Percentiles rank a stretch among this genome's conserved stretches.
phyloP scores from a whole-genome alignment of 805 yeast species.

The Spathaspora arborariae region DNA sequence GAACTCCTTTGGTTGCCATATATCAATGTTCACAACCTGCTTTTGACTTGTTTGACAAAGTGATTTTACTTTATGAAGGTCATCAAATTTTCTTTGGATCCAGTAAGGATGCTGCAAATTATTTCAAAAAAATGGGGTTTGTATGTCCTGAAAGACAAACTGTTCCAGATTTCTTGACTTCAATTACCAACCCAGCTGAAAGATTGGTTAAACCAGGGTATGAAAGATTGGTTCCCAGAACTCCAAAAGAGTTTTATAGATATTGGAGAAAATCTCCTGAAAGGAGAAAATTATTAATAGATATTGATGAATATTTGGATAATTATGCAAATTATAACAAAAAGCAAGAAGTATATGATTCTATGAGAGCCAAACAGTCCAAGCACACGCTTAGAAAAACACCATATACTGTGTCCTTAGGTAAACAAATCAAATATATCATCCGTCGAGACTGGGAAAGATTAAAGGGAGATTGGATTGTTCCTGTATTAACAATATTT shows the following conservation, averaged over 20 bases:
- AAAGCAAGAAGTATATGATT: constrained; percentile 20
- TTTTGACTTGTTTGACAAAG: constrained; percentile 44
- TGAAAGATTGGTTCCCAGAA: constrained; percentile 25
- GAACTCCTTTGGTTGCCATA: constrained; percentile 61
- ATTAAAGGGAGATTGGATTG: constrained; percentile 47
- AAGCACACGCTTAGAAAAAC: constrained; percentile 43
- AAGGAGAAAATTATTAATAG: constrained; percentile 33
- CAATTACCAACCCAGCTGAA: constrained; percentile 29
- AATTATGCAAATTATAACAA: constrained; percentile 13
- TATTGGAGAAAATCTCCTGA: constrained; percentile 39
- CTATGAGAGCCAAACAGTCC: constrained; percentile 53
- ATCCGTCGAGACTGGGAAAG: constrained; percentile 47
- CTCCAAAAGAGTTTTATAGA: constrained; percentile 25
- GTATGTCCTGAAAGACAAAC: constrained; percentile 40
- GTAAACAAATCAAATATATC: constrained; percentile 47
- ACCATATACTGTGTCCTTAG: constrained; percentile 38
- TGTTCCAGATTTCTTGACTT: constrained; percentile 30
- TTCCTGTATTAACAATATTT: constrained; percentile 37
- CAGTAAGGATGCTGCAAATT: constrained; percentile 43
- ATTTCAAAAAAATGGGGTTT: constrained; percentile 34
- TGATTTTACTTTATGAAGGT: constrained; percentile 50
- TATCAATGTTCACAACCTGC: constrained; percentile 69
- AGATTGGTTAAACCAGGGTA: constrained; percentile 32
- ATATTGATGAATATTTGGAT: constrained; percentile 37
- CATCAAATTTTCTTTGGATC: constrained; percentile 61